These are phyloP conservation scores for Miscanthus sacchariflorus DNA, from an alignment of 202 grass and related monocot genomes.

Conservation along the genomic window DNA sequence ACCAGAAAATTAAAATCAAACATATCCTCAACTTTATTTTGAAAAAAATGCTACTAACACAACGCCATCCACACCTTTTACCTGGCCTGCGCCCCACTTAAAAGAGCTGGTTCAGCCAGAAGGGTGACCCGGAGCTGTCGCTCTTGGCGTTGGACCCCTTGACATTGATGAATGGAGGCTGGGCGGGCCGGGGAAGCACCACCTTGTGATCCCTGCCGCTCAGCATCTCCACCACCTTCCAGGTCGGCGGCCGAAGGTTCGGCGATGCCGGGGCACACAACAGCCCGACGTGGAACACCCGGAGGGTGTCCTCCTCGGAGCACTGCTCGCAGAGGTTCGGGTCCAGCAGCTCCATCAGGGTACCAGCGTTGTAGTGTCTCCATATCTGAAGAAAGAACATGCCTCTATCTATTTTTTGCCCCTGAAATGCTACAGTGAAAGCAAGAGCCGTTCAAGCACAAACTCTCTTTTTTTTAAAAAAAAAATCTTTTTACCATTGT, in stretches of 20 bases:
- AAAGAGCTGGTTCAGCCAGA: neutral
- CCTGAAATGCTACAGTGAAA: slow-evolving; percentile 37
- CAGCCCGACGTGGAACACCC: slow-evolving; percentile 69
- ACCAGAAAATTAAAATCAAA: too few relatives aligned
- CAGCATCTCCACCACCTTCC: slow-evolving; percentile 87
- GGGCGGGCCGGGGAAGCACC: slow-evolving; percentile 55
- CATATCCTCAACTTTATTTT: neutral
- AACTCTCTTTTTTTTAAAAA: neutral
- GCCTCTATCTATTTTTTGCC: neutral
- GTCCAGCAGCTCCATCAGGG: slow-evolving; percentile 69
- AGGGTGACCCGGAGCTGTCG: slow-evolving; percentile 21
- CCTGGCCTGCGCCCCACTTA: neutral
- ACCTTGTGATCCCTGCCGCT: slow-evolving; percentile 17
- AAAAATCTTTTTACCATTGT: neutral
- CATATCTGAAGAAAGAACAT: slow-evolving; percentile 57
- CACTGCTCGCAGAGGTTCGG: slow-evolving; percentile 58
- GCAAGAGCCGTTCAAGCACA: neutral
- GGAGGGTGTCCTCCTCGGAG: slow-evolving; percentile 50
- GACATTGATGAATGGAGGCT: slow-evolving; percentile 47
- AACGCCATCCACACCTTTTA: neutral
- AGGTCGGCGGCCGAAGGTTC: slow-evolving; percentile 71
- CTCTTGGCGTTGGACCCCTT: slow-evolving; percentile 20
- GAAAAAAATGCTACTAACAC: neutral
- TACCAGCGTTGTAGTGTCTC: slow-evolving; percentile 62
- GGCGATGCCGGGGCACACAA: slow-evolving; percentile 76